Base-by-base conservation (phyloP, 768 basidiomycete genomes). In the Leccinellum albellum region DNA sequence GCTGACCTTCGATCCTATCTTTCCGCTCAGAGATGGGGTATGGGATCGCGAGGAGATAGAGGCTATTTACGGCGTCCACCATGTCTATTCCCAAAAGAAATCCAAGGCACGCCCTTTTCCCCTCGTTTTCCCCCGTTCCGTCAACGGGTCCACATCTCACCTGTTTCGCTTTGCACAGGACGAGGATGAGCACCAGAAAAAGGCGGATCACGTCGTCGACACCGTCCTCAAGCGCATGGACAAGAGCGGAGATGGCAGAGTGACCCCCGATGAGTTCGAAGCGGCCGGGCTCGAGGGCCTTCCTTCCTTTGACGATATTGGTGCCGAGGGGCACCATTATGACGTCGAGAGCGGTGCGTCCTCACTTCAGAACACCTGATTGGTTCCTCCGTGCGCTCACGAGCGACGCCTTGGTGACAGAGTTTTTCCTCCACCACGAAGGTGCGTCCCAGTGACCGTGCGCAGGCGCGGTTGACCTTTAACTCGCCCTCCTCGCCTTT, bases 371-470 rank as follows among this genome's bases (percentile, higher is more conserved):
- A 29, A 14, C 20, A 40, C 52, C 26, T 40, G 28, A 40, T 17
- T 15, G 44, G 35, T 53, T 63, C 33, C 44, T n/a, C 20, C 44
- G 20, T 20, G 14, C 5, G 44, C 44, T 45, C 44, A 64, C 53
- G 21, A 23, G 4, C 42, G 46, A 15, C 3, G 23, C 3, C 1
- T 20, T n/a, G 35, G 32, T 45, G 4, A 21, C 53, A 89, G 91
- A 96, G 73, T 95, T 95, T 76, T 95, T 94, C 82, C 79, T 95
- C 49, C 95, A 98, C 67, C 97, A 99, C 74, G 97, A 99, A 84
- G 95, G 94, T 88, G 58, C 66, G 74, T 62, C 35, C 13, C 17
- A n/a, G 23, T 33, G 15, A 26, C 23, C 7, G 14, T 29, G 20
- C 10, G n/a, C n/a, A 17, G 26, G 31, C n/a, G n/a, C 21, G 21